Evolutionary conservation across 805 yeast genomes (phyloP).

Genomic region (Pachysolen tannophilus): DNA sequence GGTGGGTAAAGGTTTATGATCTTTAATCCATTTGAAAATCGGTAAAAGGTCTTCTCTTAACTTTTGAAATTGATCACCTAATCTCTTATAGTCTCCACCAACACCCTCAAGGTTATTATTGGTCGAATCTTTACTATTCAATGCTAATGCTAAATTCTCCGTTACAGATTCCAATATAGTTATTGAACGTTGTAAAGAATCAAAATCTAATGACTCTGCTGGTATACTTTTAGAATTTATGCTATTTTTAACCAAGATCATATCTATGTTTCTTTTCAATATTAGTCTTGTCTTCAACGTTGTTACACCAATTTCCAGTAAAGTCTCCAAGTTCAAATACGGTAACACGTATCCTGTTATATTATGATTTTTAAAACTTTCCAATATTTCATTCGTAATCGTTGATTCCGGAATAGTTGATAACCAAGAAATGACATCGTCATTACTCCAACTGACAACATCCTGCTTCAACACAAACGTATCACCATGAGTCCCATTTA

Average conservation of each 20-base stretch:
- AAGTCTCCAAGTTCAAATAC: conserved; percentile 59
- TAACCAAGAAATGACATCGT: conserved; percentile 6
- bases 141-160: neutral
- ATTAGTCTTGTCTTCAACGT: conserved; percentile 47
- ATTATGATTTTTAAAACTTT: conserved; percentile 52
- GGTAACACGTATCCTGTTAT: conserved; percentile 70
- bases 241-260: conserved; percentile 25
- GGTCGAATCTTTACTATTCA: neutral
- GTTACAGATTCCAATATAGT: conserved; percentile 4
- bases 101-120: neutral
- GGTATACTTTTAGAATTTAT: neutral
- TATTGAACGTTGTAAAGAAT: conserved; percentile 4
- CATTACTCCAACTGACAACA: conserved; percentile 8
- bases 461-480: no score
- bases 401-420: no score
- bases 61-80: conserved; percentile 46
- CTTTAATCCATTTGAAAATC: conserved; percentile 52
- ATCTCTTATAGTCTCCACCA: conserved; percentile 25
- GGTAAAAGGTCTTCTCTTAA: conserved; percentile 62
- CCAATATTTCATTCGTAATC: no score
- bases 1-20: conserved; percentile 60
- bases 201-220: conserved; percentile 1
- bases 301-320: conserved; percentile 61
- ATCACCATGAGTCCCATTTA: no score
- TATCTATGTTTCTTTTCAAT: conserved; percentile 53